A percentile compares a stretch with the other conserved stretches of the same genome.
Conservation (phyloP, 805 yeast species). For the Wickerhamomyces mucosus region DNA sequence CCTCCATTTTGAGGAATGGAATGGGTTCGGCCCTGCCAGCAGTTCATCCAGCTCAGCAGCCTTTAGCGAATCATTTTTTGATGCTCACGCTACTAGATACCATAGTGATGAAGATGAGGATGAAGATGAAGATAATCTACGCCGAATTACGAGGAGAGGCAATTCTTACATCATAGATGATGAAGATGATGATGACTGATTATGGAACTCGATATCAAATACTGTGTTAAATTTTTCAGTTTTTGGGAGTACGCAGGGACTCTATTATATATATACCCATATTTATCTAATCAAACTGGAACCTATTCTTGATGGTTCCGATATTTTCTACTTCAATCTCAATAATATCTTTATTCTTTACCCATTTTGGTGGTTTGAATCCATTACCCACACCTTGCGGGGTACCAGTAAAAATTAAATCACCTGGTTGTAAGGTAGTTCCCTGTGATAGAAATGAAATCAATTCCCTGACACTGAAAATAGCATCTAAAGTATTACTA, state of each 20-base stretch:
- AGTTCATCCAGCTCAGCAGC: neutral
- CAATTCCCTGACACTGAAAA: constrained; percentile 34
- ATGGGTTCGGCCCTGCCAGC: neutral
- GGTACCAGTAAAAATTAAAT: constrained; percentile 46
- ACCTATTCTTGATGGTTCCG: constrained; percentile 32
- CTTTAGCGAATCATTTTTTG: too few relatives aligned
- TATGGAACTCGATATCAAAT: too few relatives aligned
- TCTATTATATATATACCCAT: too few relatives aligned
- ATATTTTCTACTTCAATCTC: constrained; percentile 32
- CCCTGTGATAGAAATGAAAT: constrained; percentile 41
- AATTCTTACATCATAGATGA: too few relatives aligned
- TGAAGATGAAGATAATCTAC: too few relatives aligned
- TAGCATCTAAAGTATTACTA: constrained; percentile 37
- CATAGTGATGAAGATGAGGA: too few relatives aligned
- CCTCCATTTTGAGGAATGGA: constrained; percentile 1
- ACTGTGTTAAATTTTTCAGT: too few relatives aligned
- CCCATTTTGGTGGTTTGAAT: constrained; percentile 29
- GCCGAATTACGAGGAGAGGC: too few relatives aligned
- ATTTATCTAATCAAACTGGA: constrained; percentile 20
- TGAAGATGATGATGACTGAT: too few relatives aligned
- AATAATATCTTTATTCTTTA: constrained; percentile 34
- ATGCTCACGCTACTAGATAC: too few relatives aligned
- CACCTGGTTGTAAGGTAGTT: constrained; percentile 43
- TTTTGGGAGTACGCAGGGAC: too few relatives aligned
- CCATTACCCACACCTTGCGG: constrained; percentile 49